Evolutionary conservation across 2,329 filamentous ascomycete genomes (phyloP).

Genomic region (Incumbomyces lentus): DNA sequence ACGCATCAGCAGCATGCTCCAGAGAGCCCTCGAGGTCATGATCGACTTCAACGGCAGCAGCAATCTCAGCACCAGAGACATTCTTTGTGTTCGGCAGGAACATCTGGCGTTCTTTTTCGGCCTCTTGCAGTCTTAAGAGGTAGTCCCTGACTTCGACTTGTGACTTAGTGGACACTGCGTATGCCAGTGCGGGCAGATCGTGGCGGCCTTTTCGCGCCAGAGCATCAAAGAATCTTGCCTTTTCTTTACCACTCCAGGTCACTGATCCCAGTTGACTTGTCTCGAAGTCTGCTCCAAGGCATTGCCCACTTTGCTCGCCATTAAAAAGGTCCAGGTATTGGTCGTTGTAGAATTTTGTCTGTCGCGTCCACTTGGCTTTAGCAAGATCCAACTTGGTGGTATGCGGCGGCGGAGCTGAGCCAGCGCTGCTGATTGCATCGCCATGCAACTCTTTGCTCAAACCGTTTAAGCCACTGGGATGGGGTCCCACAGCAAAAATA

Average conservation of each 20-base stretch:
- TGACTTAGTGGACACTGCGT: constrained; percentile 59
- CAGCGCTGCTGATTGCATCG: no score
- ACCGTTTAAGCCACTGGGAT: no score
- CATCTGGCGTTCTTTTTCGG: constrained; percentile 32
- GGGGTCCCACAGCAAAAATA: no score
- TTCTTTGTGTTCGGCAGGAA: constrained; percentile 26
- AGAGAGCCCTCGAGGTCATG: constrained; percentile 54
- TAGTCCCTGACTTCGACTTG: constrained; percentile 64
- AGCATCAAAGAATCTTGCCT: constrained; percentile 56
- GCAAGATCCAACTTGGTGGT: neutral
- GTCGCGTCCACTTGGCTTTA: constrained; percentile 15
- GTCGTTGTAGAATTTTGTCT: constrained; percentile 33
- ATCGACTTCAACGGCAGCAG: constrained; percentile 63
- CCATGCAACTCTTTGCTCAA: no score
- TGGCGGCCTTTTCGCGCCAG: constrained; percentile 55
- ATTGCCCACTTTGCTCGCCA: constrained; percentile 39
- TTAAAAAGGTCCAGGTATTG: constrained; percentile 46
- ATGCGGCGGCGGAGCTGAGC: no score
- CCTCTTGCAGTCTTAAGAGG: constrained; percentile 50
- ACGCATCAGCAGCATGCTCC: constrained; percentile 56
- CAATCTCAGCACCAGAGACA: constrained; percentile 47
- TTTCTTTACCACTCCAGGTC: constrained; percentile 62
- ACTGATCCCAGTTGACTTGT: constrained; percentile 57
- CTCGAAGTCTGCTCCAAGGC: constrained; percentile 22
- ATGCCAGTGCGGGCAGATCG: constrained; percentile 52